phyloP scores from a whole-genome alignment of 2,329 filamentous ascomycete genomes.

The Aspergillus japonicus region DNA sequence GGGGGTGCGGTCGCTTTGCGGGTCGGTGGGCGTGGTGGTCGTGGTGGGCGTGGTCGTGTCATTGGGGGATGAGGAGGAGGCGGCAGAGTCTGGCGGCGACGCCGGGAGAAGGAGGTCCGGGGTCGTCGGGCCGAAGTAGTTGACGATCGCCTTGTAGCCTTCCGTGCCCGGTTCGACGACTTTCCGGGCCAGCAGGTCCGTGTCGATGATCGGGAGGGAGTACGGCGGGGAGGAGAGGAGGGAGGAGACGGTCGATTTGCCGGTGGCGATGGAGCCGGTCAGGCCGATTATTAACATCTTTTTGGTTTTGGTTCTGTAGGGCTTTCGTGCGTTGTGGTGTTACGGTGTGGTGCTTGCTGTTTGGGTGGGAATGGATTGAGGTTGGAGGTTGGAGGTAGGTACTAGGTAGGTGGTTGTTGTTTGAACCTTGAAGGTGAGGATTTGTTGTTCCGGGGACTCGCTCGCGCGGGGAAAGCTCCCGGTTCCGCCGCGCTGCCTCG shows the following conservation, averaged over 20 bases:
- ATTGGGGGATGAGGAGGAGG: constrained; percentile 45
- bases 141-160: constrained; percentile 79
- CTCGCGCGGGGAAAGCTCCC: no score
- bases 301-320: background rate
- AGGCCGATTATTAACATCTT: constrained; percentile 90
- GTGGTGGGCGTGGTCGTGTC: constrained; percentile 29
- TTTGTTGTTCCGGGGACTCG: no score
- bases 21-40: constrained; percentile 26
- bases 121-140: constrained; percentile 76
- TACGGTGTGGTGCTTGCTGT: background rate
- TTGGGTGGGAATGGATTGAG: background rate
- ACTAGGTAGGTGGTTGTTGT: background rate
- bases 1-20: constrained; percentile 16
- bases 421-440: no score
- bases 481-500: background rate
- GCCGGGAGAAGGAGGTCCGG: constrained; percentile 75
- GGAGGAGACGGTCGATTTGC: constrained; percentile 91
- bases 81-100: constrained; percentile 46
- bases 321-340: background rate
- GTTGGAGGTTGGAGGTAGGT: background rate
- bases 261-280: constrained; percentile 95
- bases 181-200: constrained; percentile 85
- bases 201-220: constrained; percentile 87
- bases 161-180: constrained; percentile 90
- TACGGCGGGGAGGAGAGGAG: constrained; percentile 79